phyloP scores from a whole-genome alignment of 164 flowering plant species.

The Aristolochia californica region DNA sequence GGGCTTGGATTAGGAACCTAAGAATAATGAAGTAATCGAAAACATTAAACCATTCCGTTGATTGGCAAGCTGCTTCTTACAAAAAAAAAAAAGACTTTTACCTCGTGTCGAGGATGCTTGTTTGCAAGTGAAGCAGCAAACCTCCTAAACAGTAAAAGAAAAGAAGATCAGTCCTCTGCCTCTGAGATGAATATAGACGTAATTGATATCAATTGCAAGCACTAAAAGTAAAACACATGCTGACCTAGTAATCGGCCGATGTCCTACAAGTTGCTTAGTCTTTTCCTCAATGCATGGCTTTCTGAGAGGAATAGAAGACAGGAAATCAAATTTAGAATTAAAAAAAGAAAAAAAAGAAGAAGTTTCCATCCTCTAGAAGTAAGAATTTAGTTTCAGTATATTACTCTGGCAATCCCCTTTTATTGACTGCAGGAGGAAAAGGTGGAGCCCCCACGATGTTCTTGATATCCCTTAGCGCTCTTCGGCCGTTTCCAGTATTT shows the following conservation, averaged over 20 bases:
- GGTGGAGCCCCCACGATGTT: slow-evolving; percentile 52
- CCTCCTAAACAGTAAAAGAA: slow-evolving; percentile 32
- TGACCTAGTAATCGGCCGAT: slow-evolving; percentile 10
- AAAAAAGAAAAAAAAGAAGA: background rate
- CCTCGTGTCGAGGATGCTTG: slow-evolving; percentile 27
- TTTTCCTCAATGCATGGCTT: slow-evolving; percentile 5
- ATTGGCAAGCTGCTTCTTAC: background rate
- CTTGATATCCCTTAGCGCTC: slow-evolving; percentile 58
- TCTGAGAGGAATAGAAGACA: background rate
- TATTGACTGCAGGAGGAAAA: slow-evolving; percentile 41
- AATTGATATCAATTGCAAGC: background rate
- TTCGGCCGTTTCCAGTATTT: slow-evolving; percentile 46
- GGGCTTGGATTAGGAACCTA: slow-evolving; percentile 23
- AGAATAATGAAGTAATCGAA: background rate
- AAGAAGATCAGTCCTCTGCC: slow-evolving; percentile 2
- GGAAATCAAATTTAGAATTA: background rate
- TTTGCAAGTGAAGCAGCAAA: slow-evolving; percentile 64
- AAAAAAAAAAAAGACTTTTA: slow-evolving; percentile 2
- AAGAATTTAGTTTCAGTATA: background rate
- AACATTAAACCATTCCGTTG: background rate
- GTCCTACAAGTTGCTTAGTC: background rate
- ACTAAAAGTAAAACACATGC: background rate
- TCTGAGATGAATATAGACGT: background rate
- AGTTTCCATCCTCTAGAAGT: background rate
- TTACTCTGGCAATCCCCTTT: slow-evolving; percentile 25